These are phyloP conservation scores for Coleophoma cylindrospora DNA, from an alignment of 2,329 filamentous ascomycete genomes.

Conservation along the genomic window DNA sequence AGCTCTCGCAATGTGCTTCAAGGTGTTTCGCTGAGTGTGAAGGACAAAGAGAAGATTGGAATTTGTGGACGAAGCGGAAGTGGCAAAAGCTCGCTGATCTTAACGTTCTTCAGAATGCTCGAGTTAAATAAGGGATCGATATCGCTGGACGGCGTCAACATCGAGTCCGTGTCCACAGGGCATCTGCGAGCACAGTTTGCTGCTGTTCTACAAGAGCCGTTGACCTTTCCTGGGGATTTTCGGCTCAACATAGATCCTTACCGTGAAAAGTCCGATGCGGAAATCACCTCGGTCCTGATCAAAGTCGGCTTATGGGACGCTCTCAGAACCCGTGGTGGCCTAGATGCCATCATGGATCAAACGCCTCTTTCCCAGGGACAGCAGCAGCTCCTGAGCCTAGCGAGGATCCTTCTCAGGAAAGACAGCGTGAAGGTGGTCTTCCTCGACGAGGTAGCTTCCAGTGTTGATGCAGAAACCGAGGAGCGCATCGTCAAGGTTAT, in stretches of 20 bases:
- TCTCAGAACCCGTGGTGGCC: constrained; percentile 24
- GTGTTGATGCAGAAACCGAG: constrained; percentile 53
- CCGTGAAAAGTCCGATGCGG: background rate
- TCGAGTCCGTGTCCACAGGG: constrained; percentile 30
- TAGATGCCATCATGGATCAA: background rate
- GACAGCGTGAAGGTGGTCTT: constrained; percentile 56
- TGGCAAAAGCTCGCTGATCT: constrained; percentile 35
- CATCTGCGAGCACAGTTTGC: constrained; percentile 34
- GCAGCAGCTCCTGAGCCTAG: constrained; percentile 32
- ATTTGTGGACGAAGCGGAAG: constrained; percentile 46
- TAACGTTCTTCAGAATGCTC: constrained; percentile 42
- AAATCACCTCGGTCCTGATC: background rate
- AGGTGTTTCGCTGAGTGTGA: constrained; percentile 36
- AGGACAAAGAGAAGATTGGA: constrained; percentile 39
- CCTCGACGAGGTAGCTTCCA: constrained; percentile 45
- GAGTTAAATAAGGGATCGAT: constrained; percentile 35
- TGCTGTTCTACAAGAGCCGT: constrained; percentile 34
- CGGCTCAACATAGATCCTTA: constrained; percentile 17
- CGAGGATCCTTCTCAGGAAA: constrained; percentile 16
- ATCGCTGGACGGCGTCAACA: constrained; percentile 34
- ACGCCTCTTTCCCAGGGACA: background rate
- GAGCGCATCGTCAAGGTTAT: constrained; percentile 49
- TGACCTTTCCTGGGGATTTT: constrained; percentile 30
- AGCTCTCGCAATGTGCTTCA: background rate
- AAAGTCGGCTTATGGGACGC: background rate